phyloP scores from a whole-genome alignment of 2,329 filamentous ascomycete species.

The Botrytis squamosa region DNA sequence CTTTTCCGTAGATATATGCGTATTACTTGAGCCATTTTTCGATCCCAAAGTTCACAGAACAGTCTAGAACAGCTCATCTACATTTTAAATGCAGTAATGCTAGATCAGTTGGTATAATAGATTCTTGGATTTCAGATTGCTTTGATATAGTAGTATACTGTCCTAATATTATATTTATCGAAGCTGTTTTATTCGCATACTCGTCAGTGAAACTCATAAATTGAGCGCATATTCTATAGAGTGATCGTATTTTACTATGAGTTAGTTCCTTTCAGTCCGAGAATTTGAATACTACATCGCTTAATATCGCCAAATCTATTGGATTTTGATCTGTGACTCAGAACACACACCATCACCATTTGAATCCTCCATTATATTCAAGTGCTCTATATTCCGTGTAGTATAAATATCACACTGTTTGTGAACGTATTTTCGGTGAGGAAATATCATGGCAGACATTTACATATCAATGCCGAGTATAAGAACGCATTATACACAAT shows the following conservation, averaged over 20 bases:
- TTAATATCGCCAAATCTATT: neutral
- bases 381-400: neutral
- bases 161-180: neutral
- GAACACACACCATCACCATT: neutral
- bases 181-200: neutral
- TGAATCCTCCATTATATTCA: neutral
- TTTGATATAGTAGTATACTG: neutral
- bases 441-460: neutral
- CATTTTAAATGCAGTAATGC: neutral
- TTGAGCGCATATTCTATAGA: too few relatives aligned
- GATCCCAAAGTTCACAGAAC: neutral
- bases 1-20: neutral
- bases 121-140: neutral
- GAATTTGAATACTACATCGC: rapidly evolving
- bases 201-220: neutral
- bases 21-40: neutral
- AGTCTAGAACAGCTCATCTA: neutral
- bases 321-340: neutral
- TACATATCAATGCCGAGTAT: neutral
- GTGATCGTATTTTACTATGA: neutral
- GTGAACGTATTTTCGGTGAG: neutral
- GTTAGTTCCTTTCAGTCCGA: neutral
- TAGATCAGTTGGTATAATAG: neutral
- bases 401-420: neutral
- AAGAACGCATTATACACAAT: neutral